Evolutionary conservation across 2,329 filamentous ascomycete genomes (phyloP), one percentile per base, ranked within the genome.

Genomic region (Trichoderma sp.): DNA sequence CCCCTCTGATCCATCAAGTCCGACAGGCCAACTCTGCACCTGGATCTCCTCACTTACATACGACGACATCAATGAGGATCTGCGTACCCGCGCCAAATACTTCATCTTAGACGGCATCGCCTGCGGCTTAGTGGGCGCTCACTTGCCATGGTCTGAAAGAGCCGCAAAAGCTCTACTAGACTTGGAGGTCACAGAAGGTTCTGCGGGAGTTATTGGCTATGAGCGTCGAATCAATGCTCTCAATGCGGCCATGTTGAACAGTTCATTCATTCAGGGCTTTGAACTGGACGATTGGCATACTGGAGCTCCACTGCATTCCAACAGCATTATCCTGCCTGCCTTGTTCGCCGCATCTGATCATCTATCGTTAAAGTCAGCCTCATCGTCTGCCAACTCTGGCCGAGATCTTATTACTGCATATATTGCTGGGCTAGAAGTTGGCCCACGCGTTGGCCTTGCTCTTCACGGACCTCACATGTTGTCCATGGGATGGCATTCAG

Each of bases 281-380:
- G 82, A 84, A 70, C 71, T 84, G 1, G 81, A 84, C 69, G 82
- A 84, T 70, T 83, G 76, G 68, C 82, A 84, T 71, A 75, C 72
- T 40, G 73, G 72, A 33, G 81, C 81, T 1, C 82, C 81, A 0
- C 68, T 83, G 3, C 81, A 83, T 72, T 79, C 76, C 1, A 78
- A 77, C 49, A 73, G 75, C 6, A 75, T 83, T 40, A 37, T 83
- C 5, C 70, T 83, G 1, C 82, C 81, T 0, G 76, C 82, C 0
- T 73, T 84, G 0, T 76, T 84, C 21, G 81, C 81, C 5, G 80
- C 75, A 3, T 67, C 70, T 21, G 71, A 71, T 67, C 75, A 68
- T 60, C 70, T 59, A 3, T 57, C 64, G 11, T 4, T 49, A 24
- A 67, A 55, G 14, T 27, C 40, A 3, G 40, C 61, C 5, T 52